A percentile compares a stretch with the other conserved stretches of the same genome.
Conservation (phyloP, 2,329 filamentous ascomycete genomes). For the Lasiodiplodia citricola region DNA sequence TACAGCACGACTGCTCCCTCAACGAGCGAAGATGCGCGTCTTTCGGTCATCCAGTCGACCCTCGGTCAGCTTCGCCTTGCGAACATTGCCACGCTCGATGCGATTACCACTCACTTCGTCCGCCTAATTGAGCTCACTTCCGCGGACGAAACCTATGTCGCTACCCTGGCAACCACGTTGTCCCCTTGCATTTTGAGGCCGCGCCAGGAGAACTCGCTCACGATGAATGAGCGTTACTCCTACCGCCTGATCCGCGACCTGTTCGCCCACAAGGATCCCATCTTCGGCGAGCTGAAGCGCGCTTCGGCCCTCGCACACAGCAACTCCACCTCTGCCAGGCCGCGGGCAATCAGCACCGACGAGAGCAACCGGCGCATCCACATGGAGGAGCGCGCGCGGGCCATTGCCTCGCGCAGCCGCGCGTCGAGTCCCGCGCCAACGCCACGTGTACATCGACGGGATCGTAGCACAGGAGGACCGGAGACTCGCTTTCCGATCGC, state of each 20-base stretch:
- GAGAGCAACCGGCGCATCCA: slow-evolving; percentile 93
- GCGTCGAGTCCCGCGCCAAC: slow-evolving; percentile 74
- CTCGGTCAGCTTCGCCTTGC: slow-evolving; percentile 92
- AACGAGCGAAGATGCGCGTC: slow-evolving; percentile 78
- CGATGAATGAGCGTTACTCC: slow-evolving; percentile 92
- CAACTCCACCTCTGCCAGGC: slow-evolving; percentile 66
- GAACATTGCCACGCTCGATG: slow-evolving; percentile 98
- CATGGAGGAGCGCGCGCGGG: slow-evolving; percentile 90
- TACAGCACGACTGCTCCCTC: slow-evolving; percentile 74
- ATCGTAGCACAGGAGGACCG: slow-evolving; percentile 71
- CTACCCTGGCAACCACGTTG: slow-evolving; percentile 73
- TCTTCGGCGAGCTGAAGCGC: slow-evolving; percentile 95
- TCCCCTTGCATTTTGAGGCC: slow-evolving; percentile 89
- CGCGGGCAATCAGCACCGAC: slow-evolving; percentile 89
- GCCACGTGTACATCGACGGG: slow-evolving; percentile 61
- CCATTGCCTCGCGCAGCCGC: slow-evolving; percentile 72
- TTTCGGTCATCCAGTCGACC: slow-evolving; percentile 93
- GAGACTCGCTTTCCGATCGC: slow-evolving; percentile 80
- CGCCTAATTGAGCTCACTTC: slow-evolving; percentile 95
- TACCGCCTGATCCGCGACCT: slow-evolving; percentile 90
- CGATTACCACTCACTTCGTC: slow-evolving; percentile 97
- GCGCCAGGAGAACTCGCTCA: slow-evolving; percentile 84
- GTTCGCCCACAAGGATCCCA: slow-evolving; percentile 90
- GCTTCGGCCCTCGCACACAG: slow-evolving; percentile 73
- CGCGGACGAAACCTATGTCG: slow-evolving; percentile 84